These are phyloP conservation scores for Dipteronia sinensis DNA, from an alignment of 345 rosid species.

Conservation along the genomic window DNA sequence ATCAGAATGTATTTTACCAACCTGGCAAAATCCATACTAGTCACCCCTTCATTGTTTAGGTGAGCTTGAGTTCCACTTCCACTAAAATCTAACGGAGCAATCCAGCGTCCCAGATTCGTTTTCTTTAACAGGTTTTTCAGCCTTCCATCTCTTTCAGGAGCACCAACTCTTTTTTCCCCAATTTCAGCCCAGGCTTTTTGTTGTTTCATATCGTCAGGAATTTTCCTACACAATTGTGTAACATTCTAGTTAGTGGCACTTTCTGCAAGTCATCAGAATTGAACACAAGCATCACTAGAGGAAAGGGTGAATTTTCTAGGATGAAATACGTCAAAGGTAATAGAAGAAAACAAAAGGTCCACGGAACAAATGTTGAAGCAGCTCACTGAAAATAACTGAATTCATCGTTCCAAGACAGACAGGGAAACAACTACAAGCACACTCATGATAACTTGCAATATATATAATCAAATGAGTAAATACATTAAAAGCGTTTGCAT, in stretches of 20 bases:
- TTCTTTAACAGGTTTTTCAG: conserved; percentile 76
- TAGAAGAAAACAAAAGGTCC: not conserved
- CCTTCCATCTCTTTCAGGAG: conserved; percentile 68
- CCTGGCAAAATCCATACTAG: conserved; percentile 75
- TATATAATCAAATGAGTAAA: not conserved
- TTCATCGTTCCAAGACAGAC: not conserved
- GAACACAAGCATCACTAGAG: not conserved
- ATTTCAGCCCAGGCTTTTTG: conserved; percentile 37
- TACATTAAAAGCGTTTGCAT: not conserved
- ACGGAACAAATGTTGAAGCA: not conserved
- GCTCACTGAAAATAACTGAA: not conserved
- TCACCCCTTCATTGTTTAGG: conserved; percentile 42
- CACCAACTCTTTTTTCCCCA: conserved; percentile 35
- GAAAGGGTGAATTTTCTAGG: not conserved
- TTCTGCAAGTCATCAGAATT: not conserved
- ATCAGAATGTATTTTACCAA: conserved; percentile 28
- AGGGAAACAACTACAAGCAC: not conserved
- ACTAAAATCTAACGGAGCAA: conserved; percentile 48
- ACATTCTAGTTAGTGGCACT: conserved; percentile 5
- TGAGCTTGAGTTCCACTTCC: conserved; percentile 49
- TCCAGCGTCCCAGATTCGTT: conserved; percentile 82
- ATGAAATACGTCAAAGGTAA: conserved; percentile 6
- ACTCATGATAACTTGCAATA: not conserved
- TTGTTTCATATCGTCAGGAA: conserved; percentile 41
- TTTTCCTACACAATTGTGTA: conserved; percentile 46